Percentiles rank a stretch among this genome's conserved stretches.
phyloP scores from a whole-genome alignment of 2,329 filamentous ascomycete species.

The Oidium heveae region DNA sequence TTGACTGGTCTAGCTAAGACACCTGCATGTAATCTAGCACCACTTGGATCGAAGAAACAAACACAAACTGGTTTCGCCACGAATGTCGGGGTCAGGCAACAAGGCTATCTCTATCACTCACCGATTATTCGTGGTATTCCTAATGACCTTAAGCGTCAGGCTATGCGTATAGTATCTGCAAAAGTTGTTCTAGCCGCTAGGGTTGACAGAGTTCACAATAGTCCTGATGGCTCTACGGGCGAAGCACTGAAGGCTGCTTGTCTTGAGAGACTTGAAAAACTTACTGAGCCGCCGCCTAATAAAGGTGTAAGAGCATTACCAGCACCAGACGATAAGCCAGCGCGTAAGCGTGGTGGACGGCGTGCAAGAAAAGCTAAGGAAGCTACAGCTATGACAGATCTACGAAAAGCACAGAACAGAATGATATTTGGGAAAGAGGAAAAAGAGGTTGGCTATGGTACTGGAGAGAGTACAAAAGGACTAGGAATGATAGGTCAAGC shows the following conservation, averaged over 20 bases:
- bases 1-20: slow-evolving; percentile 74
- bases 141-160: slow-evolving; percentile 70
- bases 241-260: slow-evolving; percentile 63
- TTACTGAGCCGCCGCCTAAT: slow-evolving; percentile 77
- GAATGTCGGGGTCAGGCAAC: slow-evolving; percentile 71
- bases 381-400: slow-evolving; percentile 85
- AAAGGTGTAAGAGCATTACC: slow-evolving; percentile 70
- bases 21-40: slow-evolving; percentile 75
- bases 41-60: slow-evolving; percentile 74
- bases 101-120: slow-evolving; percentile 83
- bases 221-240: slow-evolving; percentile 58
- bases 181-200: slow-evolving; percentile 87
- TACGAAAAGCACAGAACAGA: slow-evolving; percentile 87
- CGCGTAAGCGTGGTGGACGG: slow-evolving; percentile 73
- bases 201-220: slow-evolving; percentile 64
- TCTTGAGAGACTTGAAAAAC: slow-evolving; percentile 66
- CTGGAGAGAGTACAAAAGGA: slow-evolving; percentile 61
- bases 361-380: slow-evolving; percentile 88
- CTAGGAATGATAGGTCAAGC: slow-evolving; percentile 86
- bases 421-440: slow-evolving; percentile 94
- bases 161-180: slow-evolving; percentile 78
- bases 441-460: slow-evolving; percentile 73
- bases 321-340: slow-evolving; percentile 83
- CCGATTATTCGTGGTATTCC: slow-evolving; percentile 70
- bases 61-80: slow-evolving; percentile 63